A percentile compares a stretch with the other conserved stretches of the same genome.
phyloP scores from a whole-genome alignment of 2,329 filamentous ascomycete species.

The Diaporthe citriasiana region DNA sequence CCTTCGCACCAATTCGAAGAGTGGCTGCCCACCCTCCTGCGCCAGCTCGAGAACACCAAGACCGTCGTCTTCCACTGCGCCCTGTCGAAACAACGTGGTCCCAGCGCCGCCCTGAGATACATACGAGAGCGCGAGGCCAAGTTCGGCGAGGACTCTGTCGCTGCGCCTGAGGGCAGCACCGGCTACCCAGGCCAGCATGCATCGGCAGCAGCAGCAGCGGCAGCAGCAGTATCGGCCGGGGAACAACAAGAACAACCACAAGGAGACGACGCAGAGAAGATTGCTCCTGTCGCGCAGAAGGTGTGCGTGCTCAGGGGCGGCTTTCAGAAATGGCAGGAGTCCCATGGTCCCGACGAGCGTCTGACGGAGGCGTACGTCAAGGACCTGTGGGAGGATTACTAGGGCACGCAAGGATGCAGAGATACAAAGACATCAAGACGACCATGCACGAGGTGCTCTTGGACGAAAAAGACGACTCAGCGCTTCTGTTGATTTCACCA shows the following conservation, averaged over 20 bases:
- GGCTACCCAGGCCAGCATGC: conserved; percentile 35
- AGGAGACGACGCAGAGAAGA: conserved; percentile 43
- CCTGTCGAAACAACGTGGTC: conserved; percentile 90
- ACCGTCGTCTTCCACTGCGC: conserved; percentile 96
- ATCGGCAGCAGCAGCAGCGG: conserved; percentile 50
- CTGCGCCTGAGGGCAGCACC: conserved; percentile 41
- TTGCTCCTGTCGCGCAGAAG: conserved; percentile 66
- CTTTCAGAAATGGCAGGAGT: conserved; percentile 91
- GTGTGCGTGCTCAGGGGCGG: conserved; percentile 87
- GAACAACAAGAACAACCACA: conserved; percentile 48
- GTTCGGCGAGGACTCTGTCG: conserved; percentile 47
- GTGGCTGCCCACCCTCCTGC: conserved; percentile 85
- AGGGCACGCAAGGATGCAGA: conserved; percentile 42
- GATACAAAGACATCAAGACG: neutral
- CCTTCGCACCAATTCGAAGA: conserved; percentile 81
- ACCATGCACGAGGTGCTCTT: neutral
- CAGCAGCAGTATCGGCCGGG: conserved; percentile 41
- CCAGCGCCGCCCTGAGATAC: conserved; percentile 85
- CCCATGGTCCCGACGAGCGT: conserved; percentile 80
- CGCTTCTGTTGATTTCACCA: neutral
- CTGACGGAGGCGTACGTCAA: conserved; percentile 88
- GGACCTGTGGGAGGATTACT: conserved; percentile 83
- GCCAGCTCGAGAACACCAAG: conserved; percentile 81
- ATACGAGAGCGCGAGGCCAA: conserved; percentile 75
- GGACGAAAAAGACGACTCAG: no score